Base-by-base conservation (phyloP, 202 grass and related monocot genomes). In the Hordeum pubiflorum region DNA sequence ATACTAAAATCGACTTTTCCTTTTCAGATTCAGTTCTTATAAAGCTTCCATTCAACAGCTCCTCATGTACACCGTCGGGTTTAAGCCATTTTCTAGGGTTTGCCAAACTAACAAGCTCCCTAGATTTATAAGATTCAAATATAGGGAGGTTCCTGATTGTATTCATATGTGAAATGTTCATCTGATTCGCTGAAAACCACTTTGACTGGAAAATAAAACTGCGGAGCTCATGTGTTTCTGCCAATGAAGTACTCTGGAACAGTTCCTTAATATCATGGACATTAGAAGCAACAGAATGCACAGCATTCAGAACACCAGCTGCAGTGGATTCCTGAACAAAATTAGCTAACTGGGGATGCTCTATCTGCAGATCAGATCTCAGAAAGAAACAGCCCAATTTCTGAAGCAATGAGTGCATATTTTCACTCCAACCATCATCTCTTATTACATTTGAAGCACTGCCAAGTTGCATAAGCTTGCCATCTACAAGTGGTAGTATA, bases 141-240 rank as follows among this genome's bases (percentile, higher is more conserved):
- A 97, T 86, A 39, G 95, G 95, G 79, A 97, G 86, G 58, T 80
- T 82, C 68, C 62, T 94, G 59, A 94, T 94, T 87, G 84, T 87
- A 27, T 79, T 83, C 75, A 94, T 82, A 58, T 97, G 88, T 20
- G 65, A 88, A 41, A 87, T 73, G 72, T 41, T 83, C 10, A 97
- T 77, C 33, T 91, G 90, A 83, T 91, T 87, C 48, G 86, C 71
- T 74, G 90, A 89, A 97, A 94, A 97, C 92, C 95, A 97, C 78
- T 97, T 97, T 29, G 95, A 97, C 80, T 97, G 95, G 76, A 97
- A 93, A 91, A 97, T 89, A 74, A 85, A 97, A 93, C 86, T 94
- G 58, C 84, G 86, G 43, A 97, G 84, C 86, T 97, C 95, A 79
- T 97, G 90, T 55, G 82, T 82, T 89, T 97, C 95, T 84, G 88